Conservation (phyloP, 164 flowering plant species). For the Aristolochia contorta region DNA sequence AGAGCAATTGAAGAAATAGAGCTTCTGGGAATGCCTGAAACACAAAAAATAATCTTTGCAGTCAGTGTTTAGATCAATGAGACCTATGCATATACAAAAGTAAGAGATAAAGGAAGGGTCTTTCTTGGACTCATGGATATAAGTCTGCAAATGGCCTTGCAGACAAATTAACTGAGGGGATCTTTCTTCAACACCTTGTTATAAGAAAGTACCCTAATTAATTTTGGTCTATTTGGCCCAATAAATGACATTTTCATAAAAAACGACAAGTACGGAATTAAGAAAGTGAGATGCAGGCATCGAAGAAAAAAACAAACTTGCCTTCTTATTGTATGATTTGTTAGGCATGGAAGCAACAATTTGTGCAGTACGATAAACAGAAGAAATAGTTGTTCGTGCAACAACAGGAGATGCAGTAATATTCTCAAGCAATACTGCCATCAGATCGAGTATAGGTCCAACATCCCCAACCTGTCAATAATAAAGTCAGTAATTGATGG, state of each 20-base stretch:
- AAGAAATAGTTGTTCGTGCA: constrained; percentile 57
- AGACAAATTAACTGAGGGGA: no score
- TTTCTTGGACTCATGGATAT: no score
- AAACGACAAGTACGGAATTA: no score
- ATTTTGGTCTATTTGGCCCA: no score
- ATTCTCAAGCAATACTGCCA: constrained; percentile 72
- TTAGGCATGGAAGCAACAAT: constrained; percentile 56
- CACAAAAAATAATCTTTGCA: neutral
- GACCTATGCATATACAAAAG: no score
- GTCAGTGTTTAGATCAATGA: no score
- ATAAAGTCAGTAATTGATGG: constrained; percentile 2
- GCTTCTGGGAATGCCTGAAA: constrained; percentile 89
- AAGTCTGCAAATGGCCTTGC: no score
- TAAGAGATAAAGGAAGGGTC: no score
- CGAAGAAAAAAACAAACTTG: constrained; percentile 13
- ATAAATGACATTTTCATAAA: no score
- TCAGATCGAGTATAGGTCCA: constrained; percentile 82
- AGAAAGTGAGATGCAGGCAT: no score
- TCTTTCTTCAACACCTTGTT: no score
- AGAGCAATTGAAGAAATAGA: constrained; percentile 71
- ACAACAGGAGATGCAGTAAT: constrained; percentile 31
- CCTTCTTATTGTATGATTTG: constrained; percentile 61
- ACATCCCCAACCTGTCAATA: constrained; percentile 70
- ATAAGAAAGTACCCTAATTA: no score
- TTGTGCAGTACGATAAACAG: constrained; percentile 58